These are phyloP conservation scores for Leishmania lainsoni DNA, from an alignment of 208 protist species.

Conservation along the genomic window DNA sequence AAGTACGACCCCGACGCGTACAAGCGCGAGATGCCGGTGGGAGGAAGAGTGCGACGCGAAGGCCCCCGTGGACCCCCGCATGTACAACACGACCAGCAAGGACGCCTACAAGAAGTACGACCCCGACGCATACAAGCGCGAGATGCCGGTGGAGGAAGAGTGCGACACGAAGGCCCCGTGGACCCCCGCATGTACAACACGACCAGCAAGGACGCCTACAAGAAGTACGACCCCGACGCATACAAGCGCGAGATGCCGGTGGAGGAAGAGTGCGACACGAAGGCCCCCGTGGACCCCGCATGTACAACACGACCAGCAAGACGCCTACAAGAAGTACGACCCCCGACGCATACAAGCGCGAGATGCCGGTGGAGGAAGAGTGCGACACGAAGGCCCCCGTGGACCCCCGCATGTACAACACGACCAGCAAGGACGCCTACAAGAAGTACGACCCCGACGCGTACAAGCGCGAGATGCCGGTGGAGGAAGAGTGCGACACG, in stretches of 20 bases:
- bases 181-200: constrained; percentile 54
- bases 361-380: not conserved
- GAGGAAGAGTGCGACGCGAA: not conserved
- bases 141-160: not conserved
- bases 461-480: constrained; percentile 7
- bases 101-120: constrained; percentile 26
- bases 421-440: not conserved
- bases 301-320: constrained; percentile 20
- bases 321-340: constrained; percentile 34
- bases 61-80: constrained; percentile 23
- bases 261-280: not conserved
- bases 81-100: constrained; percentile 12
- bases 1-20: constrained; percentile 28
- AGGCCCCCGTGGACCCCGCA: constrained; percentile 24
- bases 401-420: constrained; percentile 30
- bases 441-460: constrained; percentile 19
- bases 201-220: constrained; percentile 43
- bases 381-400: not conserved
- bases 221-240: constrained; percentile 33
- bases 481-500: not conserved
- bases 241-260: constrained; percentile 23
- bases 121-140: constrained; percentile 18
- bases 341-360: constrained; percentile 17
- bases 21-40: not conserved
- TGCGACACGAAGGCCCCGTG: not conserved